A percentile compares a stretch with the other conserved stretches of the same genome.
These are phyloP conservation scores for Juglanconis sp. DNA, from an alignment of 2,329 filamentous ascomycete species.

Conservation along the genomic window DNA sequence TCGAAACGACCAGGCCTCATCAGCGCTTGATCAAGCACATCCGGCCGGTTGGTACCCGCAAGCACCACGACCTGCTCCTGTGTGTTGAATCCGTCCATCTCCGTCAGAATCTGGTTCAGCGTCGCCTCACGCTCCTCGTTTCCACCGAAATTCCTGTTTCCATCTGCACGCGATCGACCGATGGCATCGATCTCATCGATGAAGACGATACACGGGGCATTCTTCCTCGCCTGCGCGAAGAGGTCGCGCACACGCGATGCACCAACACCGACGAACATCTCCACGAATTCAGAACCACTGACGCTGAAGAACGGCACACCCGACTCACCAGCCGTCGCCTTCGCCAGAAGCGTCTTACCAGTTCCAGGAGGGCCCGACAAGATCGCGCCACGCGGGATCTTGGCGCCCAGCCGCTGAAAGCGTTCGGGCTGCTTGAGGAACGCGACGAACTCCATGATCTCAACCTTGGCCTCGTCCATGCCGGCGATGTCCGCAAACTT, in stretches of 20 bases:
- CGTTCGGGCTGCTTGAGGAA: conserved; percentile 92
- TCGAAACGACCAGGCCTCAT: conserved; percentile 98
- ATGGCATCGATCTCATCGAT: conserved; percentile 99
- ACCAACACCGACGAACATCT: conserved; percentile 99
- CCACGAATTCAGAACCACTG: conserved; percentile 96
- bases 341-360: conserved; percentile 94
- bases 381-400: conserved; percentile 95
- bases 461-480: conserved; percentile 95
- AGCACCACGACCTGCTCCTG: conserved; percentile 94
- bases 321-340: conserved; percentile 95
- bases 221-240: conserved; percentile 92
- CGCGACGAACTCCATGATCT: conserved; percentile 99
- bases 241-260: conserved; percentile 92
- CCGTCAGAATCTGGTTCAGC: conserved; percentile 95
- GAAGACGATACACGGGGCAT: conserved; percentile 97
- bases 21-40: conserved; percentile 90
- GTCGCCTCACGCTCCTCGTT: conserved; percentile 97
- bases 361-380: conserved; percentile 96
- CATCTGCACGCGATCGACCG: conserved; percentile 82
- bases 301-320: conserved; percentile 97
- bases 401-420: conserved; percentile 91
- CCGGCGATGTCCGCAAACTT: conserved; percentile 97
- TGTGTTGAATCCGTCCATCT: conserved; percentile 99
- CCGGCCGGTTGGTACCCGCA: conserved; percentile 92
- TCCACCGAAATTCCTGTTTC: conserved; percentile 70